A percentile compares a stretch with the other conserved stretches of the same genome.
These are phyloP conservation scores for Pezicula neosporulosa DNA, from an alignment of 2,329 filamentous ascomycete genomes.

Conservation along the genomic window DNA sequence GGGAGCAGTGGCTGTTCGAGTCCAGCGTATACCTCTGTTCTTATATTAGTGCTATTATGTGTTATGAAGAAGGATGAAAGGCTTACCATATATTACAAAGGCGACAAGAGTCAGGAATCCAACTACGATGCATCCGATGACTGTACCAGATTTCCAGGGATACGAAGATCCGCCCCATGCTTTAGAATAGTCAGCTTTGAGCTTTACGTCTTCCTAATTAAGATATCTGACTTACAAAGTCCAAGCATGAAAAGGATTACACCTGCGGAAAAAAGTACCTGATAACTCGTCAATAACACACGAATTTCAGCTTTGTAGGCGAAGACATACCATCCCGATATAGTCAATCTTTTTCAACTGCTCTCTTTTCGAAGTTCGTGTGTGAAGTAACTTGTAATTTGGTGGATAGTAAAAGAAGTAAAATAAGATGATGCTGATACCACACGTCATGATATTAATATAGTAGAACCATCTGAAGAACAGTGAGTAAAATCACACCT, in stretches of 20 bases:
- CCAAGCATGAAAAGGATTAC: slow-evolving; percentile 29
- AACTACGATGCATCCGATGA: slow-evolving; percentile 26
- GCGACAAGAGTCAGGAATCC: slow-evolving; percentile 19
- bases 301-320: too few relatives aligned
- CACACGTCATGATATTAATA: slow-evolving; percentile 27
- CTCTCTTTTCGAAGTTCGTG: slow-evolving; percentile 9
- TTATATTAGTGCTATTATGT: neutral
- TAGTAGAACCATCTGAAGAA: slow-evolving; percentile 27
- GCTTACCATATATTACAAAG: slow-evolving; percentile 21
- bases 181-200: neutral
- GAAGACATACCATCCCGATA: slow-evolving; percentile 17
- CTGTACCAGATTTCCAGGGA: slow-evolving; percentile 28
- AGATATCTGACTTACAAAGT: slow-evolving; percentile 10
- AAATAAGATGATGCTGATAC: slow-evolving; percentile 24
- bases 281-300: too few relatives aligned
- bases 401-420: slow-evolving; percentile 31
- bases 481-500: slow-evolving; percentile 5
- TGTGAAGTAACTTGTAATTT: slow-evolving; percentile 25
- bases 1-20: slow-evolving; percentile 33
- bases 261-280: slow-evolving; percentile 25
- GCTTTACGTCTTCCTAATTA: neutral
- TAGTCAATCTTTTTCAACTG: slow-evolving; percentile 30
- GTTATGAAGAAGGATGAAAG: neutral
- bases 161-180: slow-evolving; percentile 30
- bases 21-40: slow-evolving; percentile 18